Base-by-base conservation (phyloP, 106 monocot genomes). In the Apostasia shenzhenica region DNA sequence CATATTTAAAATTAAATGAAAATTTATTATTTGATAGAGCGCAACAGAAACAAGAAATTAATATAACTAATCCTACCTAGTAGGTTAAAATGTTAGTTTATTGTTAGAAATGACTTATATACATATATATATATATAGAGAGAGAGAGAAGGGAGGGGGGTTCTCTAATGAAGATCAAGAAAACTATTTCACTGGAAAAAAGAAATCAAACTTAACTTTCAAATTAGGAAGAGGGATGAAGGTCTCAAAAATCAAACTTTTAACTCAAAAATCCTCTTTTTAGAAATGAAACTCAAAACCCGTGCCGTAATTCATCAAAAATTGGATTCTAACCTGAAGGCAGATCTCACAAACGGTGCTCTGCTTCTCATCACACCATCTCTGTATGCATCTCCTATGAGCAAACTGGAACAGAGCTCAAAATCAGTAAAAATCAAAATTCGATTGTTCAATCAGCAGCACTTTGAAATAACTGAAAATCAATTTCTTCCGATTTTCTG, bases 281-380 rank as follows among this genome's bases (percentile, higher is more conserved):
- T 14, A 57, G 13, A 57, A 14, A 2, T 57, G 6, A 57, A 14
- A 26, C 5, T 26, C 57, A 2, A 57, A 57, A n/a, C 5, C 13
- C 57, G 1, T 5, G 37, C 13, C 5, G 2, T 5, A 57, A 8
- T 14, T 57, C n/a, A 2, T 26, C 13, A 6, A 50, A 14, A 48
- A 26, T 52, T 10, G 55, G 64, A 8, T 49, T 41, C 79, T 39
- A 63, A 94, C 91, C 83, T 91, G 94, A 6, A 90, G 83, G 57
- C 91, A 95, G 48, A 95, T 91, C 71, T 91, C 94, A 60, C 91
- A 95, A 55, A 88, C 48, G 26, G 77, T 82, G 76, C 68, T 86
- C 67, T 91, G 91, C 59, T 89, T 95, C 84, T 91, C 88, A 74
- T 91, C 86, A 58, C 95, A 95, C 95, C 91, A 95, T 66, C 84